Conservation (phyloP, 306 rosid species). For the Elaeagnus macrophylla region DNA sequence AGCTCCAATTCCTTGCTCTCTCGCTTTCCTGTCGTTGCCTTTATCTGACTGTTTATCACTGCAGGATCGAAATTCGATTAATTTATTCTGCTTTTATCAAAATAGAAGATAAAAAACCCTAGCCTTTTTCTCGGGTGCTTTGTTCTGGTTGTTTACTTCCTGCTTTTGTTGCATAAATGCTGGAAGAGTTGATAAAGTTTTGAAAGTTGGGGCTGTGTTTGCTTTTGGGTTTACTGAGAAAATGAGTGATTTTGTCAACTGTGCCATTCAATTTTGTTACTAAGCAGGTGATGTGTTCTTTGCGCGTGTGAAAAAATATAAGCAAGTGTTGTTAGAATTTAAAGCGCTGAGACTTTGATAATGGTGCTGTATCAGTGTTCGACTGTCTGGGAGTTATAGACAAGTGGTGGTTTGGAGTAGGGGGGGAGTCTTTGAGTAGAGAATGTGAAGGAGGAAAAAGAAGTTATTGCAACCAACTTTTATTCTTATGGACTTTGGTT, state of each 20-base stretch:
- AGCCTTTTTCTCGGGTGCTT: not conserved
- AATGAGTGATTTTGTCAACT: conserved; percentile 2
- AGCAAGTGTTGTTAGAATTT: not conserved
- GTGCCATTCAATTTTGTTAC: not conserved
- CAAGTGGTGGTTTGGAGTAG: not conserved
- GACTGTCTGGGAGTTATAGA: not conserved
- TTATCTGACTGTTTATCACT: conserved; percentile 6
- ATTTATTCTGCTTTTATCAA: not conserved
- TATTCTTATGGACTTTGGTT: conserved; percentile 5
- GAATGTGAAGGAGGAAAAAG: not conserved
- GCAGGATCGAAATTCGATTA: conserved; percentile 24
- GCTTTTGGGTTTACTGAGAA: not conserved
- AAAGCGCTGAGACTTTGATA: not conserved
- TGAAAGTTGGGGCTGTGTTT: conserved; percentile 3
- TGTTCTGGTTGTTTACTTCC: conserved; percentile 4
- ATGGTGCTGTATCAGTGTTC: not conserved
- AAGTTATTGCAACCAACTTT: conserved; percentile 5
- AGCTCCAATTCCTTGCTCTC: conserved; percentile 33
- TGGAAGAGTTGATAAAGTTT: not conserved
- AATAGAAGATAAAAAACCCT: conserved; percentile 15
- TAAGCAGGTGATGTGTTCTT: conserved; percentile 3
- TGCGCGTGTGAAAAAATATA: not conserved
- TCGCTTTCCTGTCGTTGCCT: not conserved
- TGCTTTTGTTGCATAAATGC: conserved; percentile 1
- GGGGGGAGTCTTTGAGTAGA: not conserved